Conservation (phyloP, 176 grass and related monocot genomes). For the Elaeis guineensis region DNA sequence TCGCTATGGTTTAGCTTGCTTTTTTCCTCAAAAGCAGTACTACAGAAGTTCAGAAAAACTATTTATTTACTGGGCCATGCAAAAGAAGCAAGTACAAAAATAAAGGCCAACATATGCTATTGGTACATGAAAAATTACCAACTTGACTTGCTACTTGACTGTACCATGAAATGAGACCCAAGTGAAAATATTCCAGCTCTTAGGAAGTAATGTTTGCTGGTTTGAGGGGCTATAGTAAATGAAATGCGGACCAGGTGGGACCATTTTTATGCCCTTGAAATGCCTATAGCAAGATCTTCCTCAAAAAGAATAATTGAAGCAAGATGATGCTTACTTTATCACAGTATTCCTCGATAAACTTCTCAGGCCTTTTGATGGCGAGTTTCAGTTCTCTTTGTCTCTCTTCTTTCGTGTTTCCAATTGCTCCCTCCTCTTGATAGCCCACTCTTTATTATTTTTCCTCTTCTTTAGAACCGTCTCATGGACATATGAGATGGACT, state of each 20-base stretch:
- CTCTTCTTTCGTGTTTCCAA: constrained; percentile 22
- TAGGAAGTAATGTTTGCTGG: constrained; percentile 28
- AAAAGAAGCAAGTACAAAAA: too few relatives aligned
- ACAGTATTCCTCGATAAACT: constrained; percentile 70
- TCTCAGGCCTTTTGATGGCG: constrained; percentile 63
- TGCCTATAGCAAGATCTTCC: too few relatives aligned
- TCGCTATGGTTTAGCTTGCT: too few relatives aligned
- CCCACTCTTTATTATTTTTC: constrained; percentile 66
- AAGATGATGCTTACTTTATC: constrained; percentile 32
- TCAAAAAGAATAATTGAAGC: too few relatives aligned
- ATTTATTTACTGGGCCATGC: too few relatives aligned
- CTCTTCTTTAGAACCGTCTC: constrained; percentile 87
- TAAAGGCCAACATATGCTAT: too few relatives aligned
- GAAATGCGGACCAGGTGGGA: constrained; percentile 68
- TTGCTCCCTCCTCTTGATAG: constrained; percentile 48
- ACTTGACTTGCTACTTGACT: too few relatives aligned
- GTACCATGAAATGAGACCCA: not conserved
- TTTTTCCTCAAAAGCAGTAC: too few relatives aligned
- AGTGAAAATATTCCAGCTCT: not conserved
- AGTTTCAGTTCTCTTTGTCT: constrained; percentile 32
- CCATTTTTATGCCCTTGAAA: constrained; percentile 90
- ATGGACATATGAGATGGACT: constrained; percentile 42
- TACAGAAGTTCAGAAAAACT: too few relatives aligned
- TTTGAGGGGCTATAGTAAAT: constrained; percentile 64
- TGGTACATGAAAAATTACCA: too few relatives aligned